A percentile compares a stretch with the other conserved stretches of the same genome.
phyloP scores from a whole-genome alignment of 345 rosid genomes.

The Melastoma malabathricum region DNA sequence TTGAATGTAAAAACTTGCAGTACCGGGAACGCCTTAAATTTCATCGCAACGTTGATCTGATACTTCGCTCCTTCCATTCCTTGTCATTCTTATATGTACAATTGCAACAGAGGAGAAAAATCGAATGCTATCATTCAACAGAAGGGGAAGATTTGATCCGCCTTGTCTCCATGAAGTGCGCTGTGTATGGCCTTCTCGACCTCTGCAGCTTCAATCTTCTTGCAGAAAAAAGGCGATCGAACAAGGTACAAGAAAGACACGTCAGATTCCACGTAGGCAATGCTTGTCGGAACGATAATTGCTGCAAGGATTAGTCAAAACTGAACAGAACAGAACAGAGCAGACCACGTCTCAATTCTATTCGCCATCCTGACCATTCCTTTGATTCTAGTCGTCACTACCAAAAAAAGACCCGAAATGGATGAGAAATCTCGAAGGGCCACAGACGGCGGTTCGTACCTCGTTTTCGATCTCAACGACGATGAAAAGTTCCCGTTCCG shows the following conservation, averaged over 20 bases:
- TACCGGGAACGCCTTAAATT: no score
- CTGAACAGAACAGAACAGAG: no score
- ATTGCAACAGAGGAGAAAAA: not conserved
- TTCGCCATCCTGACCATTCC: no score
- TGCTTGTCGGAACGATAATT: no score
- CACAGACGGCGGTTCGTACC: slow-evolving; percentile 11
- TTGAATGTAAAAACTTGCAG: no score
- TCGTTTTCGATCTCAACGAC: slow-evolving; percentile 26
- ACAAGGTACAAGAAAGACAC: not conserved
- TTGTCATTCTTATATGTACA: no score
- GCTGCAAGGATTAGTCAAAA: no score
- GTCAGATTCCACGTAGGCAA: not conserved
- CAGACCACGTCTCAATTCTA: no score
- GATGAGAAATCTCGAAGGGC: not conserved
- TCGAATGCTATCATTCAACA: not conserved
- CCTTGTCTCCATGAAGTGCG: slow-evolving; percentile 27
- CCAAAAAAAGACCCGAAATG: not conserved
- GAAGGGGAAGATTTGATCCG: slow-evolving; percentile 10
- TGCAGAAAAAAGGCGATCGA: not conserved
- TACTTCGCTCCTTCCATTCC: no score
- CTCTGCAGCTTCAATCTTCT: slow-evolving; percentile 35
- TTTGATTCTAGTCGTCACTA: no score
- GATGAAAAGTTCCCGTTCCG: slow-evolving; percentile 21
- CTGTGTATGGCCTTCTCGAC: slow-evolving; percentile 27
- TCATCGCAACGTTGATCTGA: no score